Evolutionary conservation across 106 monocot genomes (phyloP), one percentile per base, ranked within the genome.

Genomic region (Vanilla planifolia): DNA sequence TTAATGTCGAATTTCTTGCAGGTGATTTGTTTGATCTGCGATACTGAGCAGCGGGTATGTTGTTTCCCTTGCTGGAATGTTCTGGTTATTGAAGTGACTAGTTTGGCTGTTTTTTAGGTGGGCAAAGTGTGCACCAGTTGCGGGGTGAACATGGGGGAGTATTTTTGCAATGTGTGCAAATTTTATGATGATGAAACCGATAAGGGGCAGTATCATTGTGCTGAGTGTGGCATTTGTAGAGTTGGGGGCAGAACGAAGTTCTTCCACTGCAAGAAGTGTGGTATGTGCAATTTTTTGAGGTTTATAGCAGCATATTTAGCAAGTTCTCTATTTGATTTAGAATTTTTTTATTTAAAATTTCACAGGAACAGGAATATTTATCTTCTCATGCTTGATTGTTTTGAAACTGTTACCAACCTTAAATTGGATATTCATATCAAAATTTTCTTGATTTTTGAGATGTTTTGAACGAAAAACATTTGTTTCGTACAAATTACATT

Each of bases 91-190:
- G 16, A 47, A 0, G 20, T 36, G 10, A 21, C 1, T 2, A n/a
- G 27, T 34, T 67, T 17, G 39, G 30, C 6, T 30, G 30, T 29
- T n/a, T 32, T 33, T 65, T 61, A 90, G 95, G 71, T 74, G 25
- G 75, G 63, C 5, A 75, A 95, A 67, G 67, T 95, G 10, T 95
- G 89, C 65, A 67, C 73, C 3, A 80, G 81, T 42, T 95, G 86
- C 42, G 89, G 86, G 15, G 95, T 90, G n/a, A 84, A 69, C 26
- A 96, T 96, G 96, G 90, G 96, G 39, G 87, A 87, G 47, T 96
- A 90, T 30, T 96, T 87, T 51, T 96, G 95, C 39, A 69, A 48
- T 0, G 26, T 72, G 4, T 96, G 90, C 84, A 96, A 84, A 62
- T 96, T 96, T 62, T 87, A 73, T 19, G 89, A 90, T 30, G 96